A percentile compares a stretch with the other conserved stretches of the same genome.
Evolutionary conservation across 208 protist genomes (phyloP).

Genomic region (Acanthamoeba quina): DNA sequence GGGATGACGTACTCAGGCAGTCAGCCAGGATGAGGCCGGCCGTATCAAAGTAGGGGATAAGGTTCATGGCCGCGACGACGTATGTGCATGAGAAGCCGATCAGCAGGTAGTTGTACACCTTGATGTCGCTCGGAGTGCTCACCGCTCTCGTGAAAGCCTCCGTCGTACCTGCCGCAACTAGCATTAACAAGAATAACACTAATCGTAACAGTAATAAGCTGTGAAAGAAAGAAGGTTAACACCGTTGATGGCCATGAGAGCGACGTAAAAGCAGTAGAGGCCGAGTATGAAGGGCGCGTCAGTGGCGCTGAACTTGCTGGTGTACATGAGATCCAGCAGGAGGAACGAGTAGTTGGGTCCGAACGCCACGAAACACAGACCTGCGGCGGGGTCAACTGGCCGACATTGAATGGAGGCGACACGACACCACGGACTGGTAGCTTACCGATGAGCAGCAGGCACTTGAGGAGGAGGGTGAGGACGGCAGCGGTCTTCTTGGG

Average conservation of each 20-base stretch:
- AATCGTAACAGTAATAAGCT: background rate
- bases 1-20: constrained; percentile 1
- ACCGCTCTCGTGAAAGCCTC: constrained; percentile 41
- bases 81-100: constrained; percentile 6
- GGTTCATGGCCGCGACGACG: background rate
- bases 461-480: constrained; percentile 33
- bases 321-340: constrained; percentile 29
- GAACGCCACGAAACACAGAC: constrained; percentile 14
- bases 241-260: constrained; percentile 53
- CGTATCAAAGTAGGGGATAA: background rate
- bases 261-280: constrained; percentile 49
- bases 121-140: constrained; percentile 13
- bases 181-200: too few species aligned
- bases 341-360: constrained; percentile 48
- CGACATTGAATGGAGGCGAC: background rate
- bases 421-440: too few species aligned
- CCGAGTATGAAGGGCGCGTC: constrained; percentile 49
- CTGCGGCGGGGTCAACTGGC: background rate
- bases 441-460: constrained; percentile 33
- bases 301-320: constrained; percentile 5
- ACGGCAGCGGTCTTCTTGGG: background rate
- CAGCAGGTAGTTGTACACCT: constrained; percentile 7
- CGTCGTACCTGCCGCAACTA: background rate
- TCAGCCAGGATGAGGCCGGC: constrained; percentile 38
- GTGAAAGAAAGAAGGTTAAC: background rate